A percentile compares a stretch with the other conserved stretches of the same genome.
Evolutionary conservation across 805 yeast genomes (phyloP).

Genomic region (Kurtzmaniella fragi): DNA sequence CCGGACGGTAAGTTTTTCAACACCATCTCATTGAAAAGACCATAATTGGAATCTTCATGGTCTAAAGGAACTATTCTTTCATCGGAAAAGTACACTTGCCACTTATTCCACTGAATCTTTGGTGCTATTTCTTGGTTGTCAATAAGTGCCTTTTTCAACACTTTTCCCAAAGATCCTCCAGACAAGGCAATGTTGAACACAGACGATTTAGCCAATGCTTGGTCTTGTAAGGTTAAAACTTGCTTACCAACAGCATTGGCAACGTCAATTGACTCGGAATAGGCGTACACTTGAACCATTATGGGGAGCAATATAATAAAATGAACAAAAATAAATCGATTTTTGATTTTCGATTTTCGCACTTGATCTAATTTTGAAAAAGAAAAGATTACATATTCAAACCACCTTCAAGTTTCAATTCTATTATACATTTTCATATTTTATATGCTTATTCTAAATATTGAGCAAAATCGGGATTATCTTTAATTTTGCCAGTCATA

Average conservation of each 20-base stretch:
- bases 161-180: conserved; percentile 87
- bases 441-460: conserved; percentile 49
- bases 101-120: conserved; percentile 58
- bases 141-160: conserved; percentile 61
- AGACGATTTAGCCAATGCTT: conserved; percentile 42
- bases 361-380: neutral
- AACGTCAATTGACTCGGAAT: conserved; percentile 52
- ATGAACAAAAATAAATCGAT: neutral
- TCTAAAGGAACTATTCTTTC: conserved; percentile 84
- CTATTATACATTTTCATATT: neutral
- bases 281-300: conserved; percentile 35
- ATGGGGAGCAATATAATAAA: conserved; percentile 18
- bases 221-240: conserved; percentile 57
- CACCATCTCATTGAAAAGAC: conserved; percentile 64
- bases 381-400: neutral
- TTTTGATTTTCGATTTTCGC: too few species aligned
- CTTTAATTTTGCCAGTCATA: conserved; percentile 74
- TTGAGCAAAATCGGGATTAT: conserved; percentile 87
- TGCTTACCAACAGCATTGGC: conserved; percentile 63
- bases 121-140: conserved; percentile 43
- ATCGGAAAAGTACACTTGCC: conserved; percentile 85
- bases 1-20: conserved; percentile 42
- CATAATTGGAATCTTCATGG: conserved; percentile 82
- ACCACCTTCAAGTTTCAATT: neutral
- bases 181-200: conserved; percentile 75